phyloP scores from a whole-genome alignment of 768 basidiomycete species.

The Russula griseocarnosa region DNA sequence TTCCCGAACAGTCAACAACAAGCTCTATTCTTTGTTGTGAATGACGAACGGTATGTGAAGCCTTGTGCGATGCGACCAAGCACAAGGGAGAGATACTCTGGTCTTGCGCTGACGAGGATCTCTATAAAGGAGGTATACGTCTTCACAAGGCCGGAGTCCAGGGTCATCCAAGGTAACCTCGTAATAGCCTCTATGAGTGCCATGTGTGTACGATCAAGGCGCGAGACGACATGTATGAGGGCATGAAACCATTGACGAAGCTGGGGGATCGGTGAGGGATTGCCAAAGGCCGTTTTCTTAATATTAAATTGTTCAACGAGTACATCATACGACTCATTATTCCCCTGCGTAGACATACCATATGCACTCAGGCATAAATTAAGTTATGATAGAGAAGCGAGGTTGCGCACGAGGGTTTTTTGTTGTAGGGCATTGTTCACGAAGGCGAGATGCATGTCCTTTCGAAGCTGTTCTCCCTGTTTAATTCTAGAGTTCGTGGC shows the following conservation, averaged over 20 bases:
- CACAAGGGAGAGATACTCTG: slow-evolving; percentile 85
- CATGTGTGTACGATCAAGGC: slow-evolving; percentile 76
- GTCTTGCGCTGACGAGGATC: slow-evolving; percentile 85
- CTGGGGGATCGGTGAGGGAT: slow-evolving; percentile 44
- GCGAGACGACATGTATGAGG: slow-evolving; percentile 87
- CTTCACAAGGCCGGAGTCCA: too few species aligned
- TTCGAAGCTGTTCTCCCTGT: slow-evolving; percentile 69
- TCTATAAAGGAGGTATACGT: slow-evolving; percentile 87
- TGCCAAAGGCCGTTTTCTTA: slow-evolving; percentile 38
- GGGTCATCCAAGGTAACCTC: too few species aligned
- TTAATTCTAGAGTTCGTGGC: slow-evolving; percentile 76
- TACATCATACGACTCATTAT: too few species aligned
- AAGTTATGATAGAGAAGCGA: too few species aligned
- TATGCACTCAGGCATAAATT: too few species aligned
- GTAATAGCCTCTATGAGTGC: slow-evolving; percentile 83
- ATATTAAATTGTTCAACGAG: slow-evolving; percentile 80
- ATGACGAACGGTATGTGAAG: slow-evolving; percentile 78
- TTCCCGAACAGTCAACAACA: too few species aligned
- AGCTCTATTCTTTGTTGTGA: not conserved
- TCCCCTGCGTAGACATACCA: too few species aligned
- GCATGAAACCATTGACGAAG: slow-evolving; percentile 80
- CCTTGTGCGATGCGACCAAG: slow-evolving; percentile 79
- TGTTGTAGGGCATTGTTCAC: too few species aligned
- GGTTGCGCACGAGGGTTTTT: too few species aligned
- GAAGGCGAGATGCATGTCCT: too few species aligned